Conservation (phyloP, 371 early-diverging fungal genomes). For the Mortierella sp. region DNA sequence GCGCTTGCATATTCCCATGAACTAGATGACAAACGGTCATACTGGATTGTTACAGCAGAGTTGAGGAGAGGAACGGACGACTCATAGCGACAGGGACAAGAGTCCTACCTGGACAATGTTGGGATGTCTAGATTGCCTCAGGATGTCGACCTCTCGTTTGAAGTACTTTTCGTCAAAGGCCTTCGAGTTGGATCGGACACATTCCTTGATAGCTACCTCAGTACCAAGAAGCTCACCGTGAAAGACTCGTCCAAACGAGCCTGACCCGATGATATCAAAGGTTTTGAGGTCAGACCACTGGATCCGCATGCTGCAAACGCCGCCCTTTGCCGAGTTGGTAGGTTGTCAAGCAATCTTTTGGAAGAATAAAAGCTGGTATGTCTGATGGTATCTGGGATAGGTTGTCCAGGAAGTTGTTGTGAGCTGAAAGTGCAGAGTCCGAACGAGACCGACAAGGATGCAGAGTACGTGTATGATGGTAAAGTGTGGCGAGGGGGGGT, state of each 20-base stretch:
- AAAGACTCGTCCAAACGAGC: conserved; percentile 48
- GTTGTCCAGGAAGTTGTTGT: too few relatives aligned
- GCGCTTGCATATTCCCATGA: conserved; percentile 63
- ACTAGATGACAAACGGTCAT: conserved; percentile 32
- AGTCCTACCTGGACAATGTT: conserved; percentile 64
- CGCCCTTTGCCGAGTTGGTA: too few relatives aligned
- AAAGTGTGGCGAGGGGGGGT: too few relatives aligned
- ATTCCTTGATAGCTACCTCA: conserved; percentile 71
- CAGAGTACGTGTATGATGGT: too few relatives aligned
- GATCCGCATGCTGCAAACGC: conserved; percentile 29
- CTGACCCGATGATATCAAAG: conserved; percentile 47
- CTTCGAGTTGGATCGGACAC: conserved; percentile 55
- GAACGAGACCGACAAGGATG: too few relatives aligned
- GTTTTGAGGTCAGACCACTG: conserved; percentile 51
- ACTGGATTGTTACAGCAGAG: neutral
- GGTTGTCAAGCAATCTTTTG: too few relatives aligned
- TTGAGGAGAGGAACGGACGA: neutral
- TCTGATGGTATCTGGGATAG: too few relatives aligned
- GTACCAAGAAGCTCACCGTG: conserved; percentile 60
- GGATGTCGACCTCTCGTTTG: conserved; percentile 64
- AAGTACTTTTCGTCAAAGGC: conserved; percentile 67
- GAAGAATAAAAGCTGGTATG: too few relatives aligned
- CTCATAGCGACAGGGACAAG: neutral
- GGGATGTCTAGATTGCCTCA: conserved; percentile 63
- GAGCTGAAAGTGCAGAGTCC: too few relatives aligned